phyloP scores from a whole-genome alignment of 176 grass and related monocot genomes.

The Pharus latifolius region DNA sequence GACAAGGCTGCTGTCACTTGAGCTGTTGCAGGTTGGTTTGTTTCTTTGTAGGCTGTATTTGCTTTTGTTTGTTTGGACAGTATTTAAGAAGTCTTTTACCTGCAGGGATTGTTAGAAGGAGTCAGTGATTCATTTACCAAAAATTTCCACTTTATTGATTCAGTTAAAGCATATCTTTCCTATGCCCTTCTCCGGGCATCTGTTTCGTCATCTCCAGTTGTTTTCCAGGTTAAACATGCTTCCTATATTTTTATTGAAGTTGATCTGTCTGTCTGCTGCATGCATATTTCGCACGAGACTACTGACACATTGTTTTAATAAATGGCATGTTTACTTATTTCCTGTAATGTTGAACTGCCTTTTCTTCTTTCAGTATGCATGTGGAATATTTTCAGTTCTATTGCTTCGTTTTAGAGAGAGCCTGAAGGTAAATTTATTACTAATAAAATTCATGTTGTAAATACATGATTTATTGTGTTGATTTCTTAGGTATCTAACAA shows the following conservation, averaged over 20 bases:
- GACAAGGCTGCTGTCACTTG: constrained; percentile 94
- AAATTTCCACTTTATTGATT: constrained; percentile 99
- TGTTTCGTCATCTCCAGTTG: constrained; percentile 76
- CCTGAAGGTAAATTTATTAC: constrained; percentile 69
- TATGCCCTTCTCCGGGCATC: constrained; percentile 86
- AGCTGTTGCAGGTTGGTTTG: constrained; percentile 79
- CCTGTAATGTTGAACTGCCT: neutral
- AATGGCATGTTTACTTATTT: neutral
- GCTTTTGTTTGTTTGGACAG: constrained; percentile 29
- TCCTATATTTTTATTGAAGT: neutral
- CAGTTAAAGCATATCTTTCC: constrained; percentile 98
- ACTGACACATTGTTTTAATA: neutral
- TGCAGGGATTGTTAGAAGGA: constrained; percentile 94
- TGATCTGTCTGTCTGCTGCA: constrained; percentile 9
- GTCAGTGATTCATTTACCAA: constrained; percentile 83
- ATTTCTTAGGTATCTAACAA: constrained; percentile 4
- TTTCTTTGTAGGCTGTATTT: constrained; percentile 11
- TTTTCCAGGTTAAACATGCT: constrained; percentile 71
- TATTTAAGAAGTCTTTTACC: constrained; percentile 8
- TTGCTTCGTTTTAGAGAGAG: constrained; percentile 94
- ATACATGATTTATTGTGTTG: constrained; percentile 14
- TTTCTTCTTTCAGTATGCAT: constrained; percentile 80
- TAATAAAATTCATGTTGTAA: neutral
- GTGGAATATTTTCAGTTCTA: constrained; percentile 88
- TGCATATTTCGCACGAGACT: constrained; percentile 3